Evolutionary conservation across 2,329 filamentous ascomycete genomes (phyloP).

Genomic region (Penicillium sp.): DNA sequence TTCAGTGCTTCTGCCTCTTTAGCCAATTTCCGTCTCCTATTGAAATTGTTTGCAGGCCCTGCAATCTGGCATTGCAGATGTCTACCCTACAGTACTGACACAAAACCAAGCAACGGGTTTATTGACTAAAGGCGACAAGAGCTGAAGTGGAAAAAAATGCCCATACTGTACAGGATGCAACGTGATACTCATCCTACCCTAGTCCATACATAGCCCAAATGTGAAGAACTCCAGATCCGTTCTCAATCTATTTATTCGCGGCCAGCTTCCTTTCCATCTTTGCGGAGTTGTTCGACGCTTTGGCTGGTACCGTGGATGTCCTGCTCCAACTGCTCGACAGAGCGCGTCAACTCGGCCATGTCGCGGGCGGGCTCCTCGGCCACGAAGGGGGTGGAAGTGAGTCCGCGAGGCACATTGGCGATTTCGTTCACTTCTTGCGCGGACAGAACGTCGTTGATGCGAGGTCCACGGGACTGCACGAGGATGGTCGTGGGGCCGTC

Average conservation of each 20-base stretch:
- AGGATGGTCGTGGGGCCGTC: conserved; percentile 82
- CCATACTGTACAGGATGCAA: conserved; percentile 28
- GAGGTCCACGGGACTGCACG: conserved; percentile 81
- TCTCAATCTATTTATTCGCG: conserved; percentile 21
- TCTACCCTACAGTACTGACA: too few relatives aligned
- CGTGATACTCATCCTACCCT: conserved; percentile 15
- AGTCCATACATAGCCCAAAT: conserved; percentile 18
- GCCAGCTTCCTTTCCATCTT: conserved; percentile 58
- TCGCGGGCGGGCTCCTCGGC: conserved; percentile 25
- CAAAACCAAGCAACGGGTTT: not conserved
- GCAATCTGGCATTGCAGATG: too few relatives aligned
- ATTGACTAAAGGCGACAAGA: conserved; percentile 1
- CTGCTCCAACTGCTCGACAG: conserved; percentile 32
- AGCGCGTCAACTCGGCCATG: conserved; percentile 28
- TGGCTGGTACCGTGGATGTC: conserved; percentile 34
- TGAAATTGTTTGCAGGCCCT: too few relatives aligned
- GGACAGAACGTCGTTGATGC: conserved; percentile 76
- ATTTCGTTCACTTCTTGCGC: conserved; percentile 85
- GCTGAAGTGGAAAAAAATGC: conserved; percentile 12
- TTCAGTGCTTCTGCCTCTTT: too few relatives aligned
- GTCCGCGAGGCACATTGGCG: conserved; percentile 76
- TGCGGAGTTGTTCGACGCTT: conserved; percentile 56
- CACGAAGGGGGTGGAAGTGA: conserved; percentile 57
- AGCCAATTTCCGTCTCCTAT: too few relatives aligned
- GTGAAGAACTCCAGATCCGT: conserved; percentile 9